Evolutionary conservation across 768 basidiomycete species (phyloP), one percentile per base, ranked within the genome.

Genomic region (Panus rudis): DNA sequence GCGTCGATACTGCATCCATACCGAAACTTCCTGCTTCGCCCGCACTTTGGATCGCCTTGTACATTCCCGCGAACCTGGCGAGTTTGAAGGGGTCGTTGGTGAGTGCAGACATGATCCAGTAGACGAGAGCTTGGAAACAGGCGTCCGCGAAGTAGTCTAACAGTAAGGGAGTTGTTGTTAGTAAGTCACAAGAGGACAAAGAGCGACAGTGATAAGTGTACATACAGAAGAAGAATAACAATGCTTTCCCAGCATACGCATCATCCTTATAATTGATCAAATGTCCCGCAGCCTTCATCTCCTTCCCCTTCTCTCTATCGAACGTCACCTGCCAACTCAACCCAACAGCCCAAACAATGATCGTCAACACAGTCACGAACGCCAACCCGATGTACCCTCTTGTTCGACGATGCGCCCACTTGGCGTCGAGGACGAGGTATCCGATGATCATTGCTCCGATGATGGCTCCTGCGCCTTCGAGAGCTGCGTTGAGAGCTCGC

Each of bases 41-140:
- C 14, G 59, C 59, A 23, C 56, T 58, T 50, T 64, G 60, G 24
- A 62, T 33, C 13, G 65, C 67, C 58, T 70, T 71, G 63, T 69
- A 72, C 43, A 67, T 58, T 1, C 71, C 71, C 3, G 69, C 65
- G 50, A 59, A 68, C 16, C 70, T 62, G 41, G 71, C 70, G 37
- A 71, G 64, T 28, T 49, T 61, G 58, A 68, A 71, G 5, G 68
- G 67, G 55, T 70, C 68, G 58, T 71, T 70, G n/a, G 69, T 58
- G 43, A 71, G 55, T 21, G 67, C 62, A 22, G 61, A 55, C 65
- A 68, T 68, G 55, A 64, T 58, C 65, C 64, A 67, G 50, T 65
- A 65, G 27, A 56, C 62, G 48, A 66, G 55, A 14, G 62, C 63
- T 49, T 66, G 65, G 52, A 63, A 66, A 42, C 53, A 53, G 17